Conservation (phyloP, 805 yeast genomes). For the Wickerhamiella australiensis region DNA sequence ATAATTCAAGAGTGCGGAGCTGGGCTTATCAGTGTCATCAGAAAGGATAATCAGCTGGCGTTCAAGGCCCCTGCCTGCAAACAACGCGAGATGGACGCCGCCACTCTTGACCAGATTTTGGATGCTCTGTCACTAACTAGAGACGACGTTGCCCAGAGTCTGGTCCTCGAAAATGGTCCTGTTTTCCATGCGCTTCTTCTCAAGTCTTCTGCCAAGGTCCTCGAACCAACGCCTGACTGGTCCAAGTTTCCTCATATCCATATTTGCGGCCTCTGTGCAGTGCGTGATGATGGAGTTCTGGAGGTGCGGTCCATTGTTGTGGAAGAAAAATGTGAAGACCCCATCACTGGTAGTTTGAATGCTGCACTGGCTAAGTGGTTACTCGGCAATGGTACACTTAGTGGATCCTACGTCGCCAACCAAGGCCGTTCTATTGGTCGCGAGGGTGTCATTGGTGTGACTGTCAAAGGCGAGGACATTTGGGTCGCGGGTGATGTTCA, state of each 20-base stretch:
- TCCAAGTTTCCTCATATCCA: neutral
- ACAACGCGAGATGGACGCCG: neutral
- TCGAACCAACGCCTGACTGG: neutral
- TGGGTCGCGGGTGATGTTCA: conserved; percentile 15
- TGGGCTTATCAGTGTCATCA: conserved; percentile 30
- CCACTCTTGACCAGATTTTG: neutral
- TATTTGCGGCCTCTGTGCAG: conserved; percentile 6
- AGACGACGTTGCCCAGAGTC: neutral
- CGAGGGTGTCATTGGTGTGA: conserved; percentile 13
- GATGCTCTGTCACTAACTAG: neutral
- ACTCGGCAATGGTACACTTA: neutral
- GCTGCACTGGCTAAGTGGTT: conserved; percentile 19
- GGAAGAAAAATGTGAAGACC: conserved; percentile 6
- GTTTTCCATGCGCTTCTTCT: neutral
- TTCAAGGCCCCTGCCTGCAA: conserved; percentile 1
- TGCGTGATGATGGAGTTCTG: conserved; percentile 2
- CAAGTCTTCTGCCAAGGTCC: neutral
- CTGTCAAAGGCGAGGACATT: conserved; percentile 13
- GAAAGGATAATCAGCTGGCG: conserved; percentile 27
- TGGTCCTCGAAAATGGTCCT: conserved; percentile 1
- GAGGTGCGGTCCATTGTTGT: conserved; percentile 7
- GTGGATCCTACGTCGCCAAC: conserved; percentile 12
- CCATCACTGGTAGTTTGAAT: conserved; percentile 19
- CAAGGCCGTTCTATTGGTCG: conserved; percentile 20
- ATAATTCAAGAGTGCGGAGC: conserved; percentile 19